These are phyloP conservation scores for Vitis rupestris DNA, from an alignment of 164 flowering plant genomes.

Conservation along the genomic window DNA sequence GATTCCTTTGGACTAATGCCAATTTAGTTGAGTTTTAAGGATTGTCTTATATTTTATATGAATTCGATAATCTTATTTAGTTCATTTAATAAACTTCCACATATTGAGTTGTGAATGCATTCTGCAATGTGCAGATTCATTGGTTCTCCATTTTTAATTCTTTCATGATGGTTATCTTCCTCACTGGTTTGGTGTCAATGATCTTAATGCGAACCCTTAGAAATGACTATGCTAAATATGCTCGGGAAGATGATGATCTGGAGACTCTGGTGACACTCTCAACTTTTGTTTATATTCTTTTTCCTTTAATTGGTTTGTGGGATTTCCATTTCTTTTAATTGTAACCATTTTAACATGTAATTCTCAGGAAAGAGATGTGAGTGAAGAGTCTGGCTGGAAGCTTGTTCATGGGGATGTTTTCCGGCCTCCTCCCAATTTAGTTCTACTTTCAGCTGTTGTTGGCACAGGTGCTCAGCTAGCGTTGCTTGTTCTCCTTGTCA, in stretches of 20 bases:
- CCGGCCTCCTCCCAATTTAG: conserved; percentile 76
- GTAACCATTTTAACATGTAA: conserved; percentile 1
- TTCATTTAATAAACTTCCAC: neutral
- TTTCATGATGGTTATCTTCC: conserved; percentile 99
- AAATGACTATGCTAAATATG: conserved; percentile 99
- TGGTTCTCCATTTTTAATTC: conserved; percentile 99
- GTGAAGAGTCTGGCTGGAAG: conserved; percentile 99
- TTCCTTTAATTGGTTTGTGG: conserved; percentile 4
- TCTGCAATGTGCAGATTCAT: conserved; percentile 64
- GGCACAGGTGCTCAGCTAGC: conserved; percentile 99
- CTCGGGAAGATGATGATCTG: conserved; percentile 97
- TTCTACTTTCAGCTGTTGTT: conserved; percentile 85
- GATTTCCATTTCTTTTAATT: neutral
- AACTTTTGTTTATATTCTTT: conserved; percentile 1
- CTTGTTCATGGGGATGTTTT: conserved; percentile 99
- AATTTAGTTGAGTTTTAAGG: neutral
- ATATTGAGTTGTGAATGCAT: conserved; percentile 7
- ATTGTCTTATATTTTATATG: too few species aligned
- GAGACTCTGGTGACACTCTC: conserved; percentile 72
- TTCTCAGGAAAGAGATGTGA: conserved; percentile 92
- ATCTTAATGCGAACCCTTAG: conserved; percentile 97
- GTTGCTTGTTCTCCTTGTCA: conserved; percentile 89
- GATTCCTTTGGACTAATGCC: neutral
- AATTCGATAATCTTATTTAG: too few species aligned
- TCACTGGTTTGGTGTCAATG: conserved; percentile 99